Evolutionary conservation across 2,329 filamentous ascomycete genomes (phyloP).

Genomic region (Talaromyces rugulosus): DNA sequence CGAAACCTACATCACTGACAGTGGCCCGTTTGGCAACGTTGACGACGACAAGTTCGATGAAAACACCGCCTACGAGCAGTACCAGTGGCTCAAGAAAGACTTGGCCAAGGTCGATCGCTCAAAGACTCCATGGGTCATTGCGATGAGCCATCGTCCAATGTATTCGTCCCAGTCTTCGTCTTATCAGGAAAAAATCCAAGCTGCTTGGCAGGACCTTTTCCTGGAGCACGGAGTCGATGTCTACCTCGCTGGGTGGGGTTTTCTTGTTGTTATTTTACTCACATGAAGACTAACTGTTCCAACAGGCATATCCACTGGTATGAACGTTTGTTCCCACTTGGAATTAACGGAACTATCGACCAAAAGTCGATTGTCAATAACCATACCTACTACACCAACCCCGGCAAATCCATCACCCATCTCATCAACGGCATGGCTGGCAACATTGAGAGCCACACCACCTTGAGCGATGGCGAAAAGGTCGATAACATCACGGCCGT

Average conservation of each 20-base stretch:
- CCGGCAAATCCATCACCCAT: conserved; percentile 47
- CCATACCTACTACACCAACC: conserved; percentile 47
- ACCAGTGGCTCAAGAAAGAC: conserved; percentile 46
- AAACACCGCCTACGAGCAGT: conserved; percentile 27
- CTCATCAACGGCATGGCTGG: conserved; percentile 53
- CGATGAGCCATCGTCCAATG: conserved; percentile 48
- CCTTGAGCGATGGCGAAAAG: conserved; percentile 29
- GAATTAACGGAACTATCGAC: conserved; percentile 40
- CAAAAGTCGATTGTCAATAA: conserved; percentile 40
- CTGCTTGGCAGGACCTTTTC: conserved; percentile 44
- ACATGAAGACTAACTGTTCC: conserved; percentile 1
- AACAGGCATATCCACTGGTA: conserved; percentile 46
- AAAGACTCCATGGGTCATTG: conserved; percentile 49
- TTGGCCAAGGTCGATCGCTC: conserved; percentile 42
- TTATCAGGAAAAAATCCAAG: conserved; percentile 43
- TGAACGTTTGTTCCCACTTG: conserved; percentile 40
- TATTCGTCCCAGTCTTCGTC: conserved; percentile 22
- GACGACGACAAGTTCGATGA: conserved; percentile 17
- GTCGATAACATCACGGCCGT: conserved; percentile 42
- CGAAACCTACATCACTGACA: conserved; percentile 47
- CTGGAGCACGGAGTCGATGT: conserved; percentile 45
- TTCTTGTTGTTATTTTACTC: conserved; percentile 18
- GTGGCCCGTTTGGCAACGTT: conserved; percentile 40
- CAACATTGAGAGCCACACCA: conserved; percentile 49
- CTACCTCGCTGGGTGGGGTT: conserved; percentile 34